phyloP scores from a whole-genome alignment of 2,329 filamentous ascomycete species.

The Allantophomopsis lycopodina region DNA sequence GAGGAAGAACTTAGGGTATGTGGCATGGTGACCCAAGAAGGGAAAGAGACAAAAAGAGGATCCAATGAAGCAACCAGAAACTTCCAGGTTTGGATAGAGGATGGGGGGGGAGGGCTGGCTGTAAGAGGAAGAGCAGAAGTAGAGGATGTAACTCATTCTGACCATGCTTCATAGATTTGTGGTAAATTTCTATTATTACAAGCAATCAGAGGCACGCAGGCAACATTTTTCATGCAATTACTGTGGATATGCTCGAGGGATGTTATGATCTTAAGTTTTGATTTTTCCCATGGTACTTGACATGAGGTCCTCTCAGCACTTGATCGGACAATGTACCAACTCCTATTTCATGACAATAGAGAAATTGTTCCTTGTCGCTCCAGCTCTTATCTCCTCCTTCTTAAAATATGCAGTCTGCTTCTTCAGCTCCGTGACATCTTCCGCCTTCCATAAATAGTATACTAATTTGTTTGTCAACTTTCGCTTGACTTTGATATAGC shows the following conservation, averaged over 20 bases:
- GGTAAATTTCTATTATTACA: too few species aligned
- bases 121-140: conserved; percentile 38
- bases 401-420: conserved; percentile 29
- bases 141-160: not conserved
- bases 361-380: conserved; percentile 78
- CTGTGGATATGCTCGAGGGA: too few species aligned
- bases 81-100: conserved; percentile 55
- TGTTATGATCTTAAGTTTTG: too few species aligned
- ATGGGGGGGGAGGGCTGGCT: conserved; percentile 43
- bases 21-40: conserved; percentile 29
- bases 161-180: too few species aligned
- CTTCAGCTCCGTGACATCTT: conserved; percentile 8
- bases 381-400: conserved; percentile 69
- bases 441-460: conserved; percentile 73
- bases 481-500: conserved; percentile 49
- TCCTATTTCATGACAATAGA: conserved; percentile 50
- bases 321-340: conserved; percentile 8
- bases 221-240: too few species aligned
- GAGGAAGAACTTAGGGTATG: conserved; percentile 59
- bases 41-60: too few species aligned
- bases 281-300: not conserved
- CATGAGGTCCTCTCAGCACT: conserved; percentile 10
- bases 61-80: conserved; percentile 10
- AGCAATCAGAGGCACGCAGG: too few species aligned
- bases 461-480: conserved; percentile 75